Evolutionary conservation across 768 basidiomycete species (phyloP), one percentile per base, ranked within the genome.

Genomic region (Plicaturopsis crispa): DNA sequence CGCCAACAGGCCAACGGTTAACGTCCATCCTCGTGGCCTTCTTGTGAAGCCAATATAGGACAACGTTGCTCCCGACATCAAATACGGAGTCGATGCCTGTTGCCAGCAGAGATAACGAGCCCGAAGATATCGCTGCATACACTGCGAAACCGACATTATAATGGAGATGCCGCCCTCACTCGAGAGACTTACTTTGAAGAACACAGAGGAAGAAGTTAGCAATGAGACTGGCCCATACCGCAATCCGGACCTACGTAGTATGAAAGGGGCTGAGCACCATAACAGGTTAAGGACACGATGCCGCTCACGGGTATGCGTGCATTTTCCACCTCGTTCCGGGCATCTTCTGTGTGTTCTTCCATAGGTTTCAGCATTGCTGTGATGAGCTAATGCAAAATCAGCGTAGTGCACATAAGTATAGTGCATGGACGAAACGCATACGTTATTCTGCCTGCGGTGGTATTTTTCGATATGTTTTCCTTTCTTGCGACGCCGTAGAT

Each of bases 41-140:
- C 36, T 63, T 58, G 54, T 81, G 72, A 5, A 76, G 55, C 49
- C 59, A 70, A 43, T 60, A 60, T 6, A 74, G 59, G 12, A 74
- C 53, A 21, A 70, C 39, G 39, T 72, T 73, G 42, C 67, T 67
- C 12, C 65, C 61, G 19, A 68, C 57, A 43, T 74, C 73, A 41
- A 62, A 70, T 7, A 75, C 54, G 3, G 75, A 70, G 53, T 81
- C 78, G 39, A 77, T 69, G 8, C 66, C 69, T 2, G 75, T 79
- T 5, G 76, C 76, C 35, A 81, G 69, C 40, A 81, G 56, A 2
- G 76, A 75, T 8, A 83, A 61, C 1, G 75, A 78, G 1, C 68
- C 48, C 4, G 73, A 75, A 11, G 72, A 70, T 30, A 71, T 61
- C 10, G 80, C 78, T 4, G 73, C 80, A 49, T 80, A 83, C 31